Percentiles rank a stretch among this genome's conserved stretches.
Conservation (phyloP, 495 filamentous ascomycete species). For the Aspergillus egyptiacus region DNA sequence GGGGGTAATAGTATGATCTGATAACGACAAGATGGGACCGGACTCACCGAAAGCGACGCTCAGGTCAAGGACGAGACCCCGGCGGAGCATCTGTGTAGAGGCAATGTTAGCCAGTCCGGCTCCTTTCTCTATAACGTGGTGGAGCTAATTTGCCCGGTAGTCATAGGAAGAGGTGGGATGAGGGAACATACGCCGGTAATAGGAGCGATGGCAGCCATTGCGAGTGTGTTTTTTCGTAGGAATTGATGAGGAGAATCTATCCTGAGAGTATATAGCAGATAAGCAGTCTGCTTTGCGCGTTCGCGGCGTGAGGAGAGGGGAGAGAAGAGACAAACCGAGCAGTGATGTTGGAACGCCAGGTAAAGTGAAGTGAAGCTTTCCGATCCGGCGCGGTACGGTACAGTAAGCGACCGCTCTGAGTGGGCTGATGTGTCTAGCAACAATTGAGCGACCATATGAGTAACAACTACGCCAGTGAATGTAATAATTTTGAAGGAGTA, state of each 20-base stretch:
- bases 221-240: constrained; percentile 20
- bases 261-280: constrained; percentile 13
- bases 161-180: constrained; percentile 12
- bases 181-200: constrained; percentile 46
- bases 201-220: constrained; percentile 44
- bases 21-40: not conserved
- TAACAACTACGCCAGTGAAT: constrained; percentile 4
- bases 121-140: not conserved
- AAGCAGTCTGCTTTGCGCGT: constrained; percentile 8
- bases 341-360: constrained; percentile 29
- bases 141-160: not conserved
- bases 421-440: constrained; percentile 20
- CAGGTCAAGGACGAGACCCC: constrained; percentile 70
- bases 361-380: constrained; percentile 39
- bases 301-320: constrained; percentile 20
- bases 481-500: too few species aligned
- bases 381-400: constrained; percentile 25
- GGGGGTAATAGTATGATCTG: not conserved
- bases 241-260: constrained; percentile 15
- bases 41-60: constrained; percentile 67
- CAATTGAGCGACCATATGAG: not conserved
- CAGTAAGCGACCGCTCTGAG: constrained; percentile 32
- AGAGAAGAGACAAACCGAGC: constrained; percentile 22
- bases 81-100: constrained; percentile 59
- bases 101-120: constrained; percentile 2